Conservation (phyloP, 345 rosid genomes). For the Cardamine chenopodiifolia region DNA sequence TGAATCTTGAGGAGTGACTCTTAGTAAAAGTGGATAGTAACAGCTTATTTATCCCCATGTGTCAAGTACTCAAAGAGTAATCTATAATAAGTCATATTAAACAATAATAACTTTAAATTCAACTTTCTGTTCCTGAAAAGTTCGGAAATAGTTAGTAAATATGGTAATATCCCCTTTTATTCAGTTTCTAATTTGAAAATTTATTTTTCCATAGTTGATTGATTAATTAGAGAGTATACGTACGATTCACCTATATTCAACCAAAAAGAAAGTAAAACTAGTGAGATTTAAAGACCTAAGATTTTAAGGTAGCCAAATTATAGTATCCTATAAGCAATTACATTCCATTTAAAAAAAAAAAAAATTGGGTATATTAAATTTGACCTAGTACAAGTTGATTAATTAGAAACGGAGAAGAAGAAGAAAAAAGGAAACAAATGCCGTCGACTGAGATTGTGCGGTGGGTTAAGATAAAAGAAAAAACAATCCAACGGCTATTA, state of each 20-base stretch:
- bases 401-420: neutral
- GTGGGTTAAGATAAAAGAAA: constrained; percentile 17
- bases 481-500: constrained; percentile 26
- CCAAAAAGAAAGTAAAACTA: neutral
- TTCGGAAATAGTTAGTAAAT: neutral
- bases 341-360: too few relatives aligned
- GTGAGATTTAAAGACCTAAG: neutral
- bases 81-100: neutral
- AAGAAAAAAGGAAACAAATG: neutral
- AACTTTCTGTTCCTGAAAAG: neutral
- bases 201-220: neutral
- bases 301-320: neutral
- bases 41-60: neutral
- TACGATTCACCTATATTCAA: neutral
- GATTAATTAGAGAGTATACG: neutral
- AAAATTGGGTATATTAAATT: constrained; percentile 1
- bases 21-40: neutral
- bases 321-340: constrained; percentile 5
- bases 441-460: neutral
- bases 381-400: constrained; percentile 14
- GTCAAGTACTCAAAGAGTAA: neutral
- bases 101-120: neutral
- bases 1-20: constrained; percentile 25
- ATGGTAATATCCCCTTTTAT: neutral
- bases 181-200: constrained; percentile 1